Conservation (phyloP, 164 flowering plant species). For the Kalanchoe fedtschenkoi region DNA sequence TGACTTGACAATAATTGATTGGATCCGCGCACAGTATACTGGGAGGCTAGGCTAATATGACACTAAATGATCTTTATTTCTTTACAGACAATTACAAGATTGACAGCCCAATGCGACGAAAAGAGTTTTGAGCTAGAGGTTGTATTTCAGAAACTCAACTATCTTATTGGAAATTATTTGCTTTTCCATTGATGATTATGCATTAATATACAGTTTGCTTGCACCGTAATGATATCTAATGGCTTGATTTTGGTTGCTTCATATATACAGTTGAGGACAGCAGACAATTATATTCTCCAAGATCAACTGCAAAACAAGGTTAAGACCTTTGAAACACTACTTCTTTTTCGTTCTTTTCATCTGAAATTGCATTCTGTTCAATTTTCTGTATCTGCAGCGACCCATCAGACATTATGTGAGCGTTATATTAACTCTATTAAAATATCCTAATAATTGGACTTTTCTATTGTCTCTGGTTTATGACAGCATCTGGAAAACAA, state of each 20-base stretch:
- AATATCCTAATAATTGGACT: not conserved
- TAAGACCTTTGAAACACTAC: not conserved
- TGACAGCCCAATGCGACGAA: slow-evolving; percentile 90
- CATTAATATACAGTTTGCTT: not conserved
- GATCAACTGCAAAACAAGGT: slow-evolving; percentile 93
- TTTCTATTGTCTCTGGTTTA: not conserved
- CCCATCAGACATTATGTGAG: not conserved
- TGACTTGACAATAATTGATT: too few relatives aligned
- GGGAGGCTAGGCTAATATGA: too few relatives aligned
- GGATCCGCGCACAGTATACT: too few relatives aligned
- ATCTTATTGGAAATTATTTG: not conserved
- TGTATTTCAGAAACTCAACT: not conserved
- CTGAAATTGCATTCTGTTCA: not conserved
- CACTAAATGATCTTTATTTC: not conserved
- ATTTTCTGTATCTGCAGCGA: not conserved
- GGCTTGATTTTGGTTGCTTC: not conserved
- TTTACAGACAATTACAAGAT: slow-evolving; percentile 55
- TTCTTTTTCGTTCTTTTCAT: too few relatives aligned
- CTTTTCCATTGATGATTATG: not conserved
- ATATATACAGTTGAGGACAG: slow-evolving; percentile 66
- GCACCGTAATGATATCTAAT: not conserved
- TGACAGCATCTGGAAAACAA: slow-evolving; percentile 65
- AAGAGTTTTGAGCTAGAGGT: slow-evolving; percentile 96
- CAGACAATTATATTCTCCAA: slow-evolving; percentile 93
- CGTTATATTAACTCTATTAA: too few relatives aligned